Conservation (phyloP, 192 early-diverging fungal genomes). For the Piromyces sp. region DNA sequence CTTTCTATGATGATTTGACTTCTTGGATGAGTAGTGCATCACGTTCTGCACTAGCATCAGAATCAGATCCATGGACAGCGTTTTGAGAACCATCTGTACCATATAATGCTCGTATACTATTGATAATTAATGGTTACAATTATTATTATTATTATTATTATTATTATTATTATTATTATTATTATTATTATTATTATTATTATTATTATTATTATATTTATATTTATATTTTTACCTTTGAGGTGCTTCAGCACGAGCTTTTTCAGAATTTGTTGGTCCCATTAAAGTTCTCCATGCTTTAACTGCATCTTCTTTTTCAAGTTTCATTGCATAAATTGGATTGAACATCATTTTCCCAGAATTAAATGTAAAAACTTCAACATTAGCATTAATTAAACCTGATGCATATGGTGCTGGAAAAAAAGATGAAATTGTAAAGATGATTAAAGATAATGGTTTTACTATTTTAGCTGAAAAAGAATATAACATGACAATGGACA, state of each 20-base stretch:
- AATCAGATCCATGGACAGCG: conserved; percentile 1
- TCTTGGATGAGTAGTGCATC: conserved; percentile 1
- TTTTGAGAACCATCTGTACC: neutral
- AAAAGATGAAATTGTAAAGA: neutral
- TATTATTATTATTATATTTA: no score
- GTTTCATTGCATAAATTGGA: conserved; percentile 6
- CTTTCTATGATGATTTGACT: neutral
- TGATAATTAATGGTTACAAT: no score
- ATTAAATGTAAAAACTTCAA: neutral
- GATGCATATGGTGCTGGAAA: neutral
- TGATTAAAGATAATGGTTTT: neutral
- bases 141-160: no score
- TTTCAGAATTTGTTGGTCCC: conserved; percentile 37
- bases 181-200: no score
- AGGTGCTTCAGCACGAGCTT: conserved; percentile 9
- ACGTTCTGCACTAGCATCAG: neutral
- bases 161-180: no score
- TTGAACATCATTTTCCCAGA: no score
- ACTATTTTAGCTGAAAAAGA: conserved; percentile 20
- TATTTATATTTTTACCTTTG: no score
- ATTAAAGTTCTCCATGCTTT: conserved; percentile 29
- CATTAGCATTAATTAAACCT: neutral
- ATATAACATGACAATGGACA: conserved; percentile 1
- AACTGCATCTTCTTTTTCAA: conserved; percentile 32
- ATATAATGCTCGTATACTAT: conserved; percentile 1